Evolutionary conservation across 2,329 filamentous ascomycete species (phyloP), one percentile per base, ranked within the genome.

Genomic region (Penicillium italicum): DNA sequence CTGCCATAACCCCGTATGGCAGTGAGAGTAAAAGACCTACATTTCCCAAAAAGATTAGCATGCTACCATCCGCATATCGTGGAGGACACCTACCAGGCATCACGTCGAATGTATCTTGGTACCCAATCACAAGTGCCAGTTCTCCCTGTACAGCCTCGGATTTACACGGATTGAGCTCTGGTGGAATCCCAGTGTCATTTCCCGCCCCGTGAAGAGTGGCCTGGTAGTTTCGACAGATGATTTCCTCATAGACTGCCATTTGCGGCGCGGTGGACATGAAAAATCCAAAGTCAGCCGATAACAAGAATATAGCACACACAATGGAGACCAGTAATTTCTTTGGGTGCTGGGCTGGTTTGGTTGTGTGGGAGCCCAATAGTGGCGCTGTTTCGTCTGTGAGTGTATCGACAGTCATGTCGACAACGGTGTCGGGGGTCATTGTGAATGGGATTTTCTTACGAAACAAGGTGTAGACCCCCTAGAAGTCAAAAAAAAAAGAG

Each of bases 91-190:
- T 58, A 62, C 66, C 55, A 24, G 67, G 66, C 18, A 70, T 26
- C 7, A 60, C 52, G 20, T 62, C 62, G 22, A 65, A 59, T 6
- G 62, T 68, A 28, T 66, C 62, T 46, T 69, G 68, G 53, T 66
- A 69, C 2, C 69, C 69, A 14, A 61, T 57, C 5, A 72, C 42
- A 12, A 71, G 43, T 11, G 69, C 69, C 41, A 71, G 43, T 47
- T 72, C 68, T 16, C 58, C 65, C 44, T 72, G 69, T 14, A 72
- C 67, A 14, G 53, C 52, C 24, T 68, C 68, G 6, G 68, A 65
- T 61, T 72, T 71, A 43, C 69, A 72, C 14, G 57, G 61, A 33
- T 65, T 50, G 18, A 12, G 11, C 18, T 26, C 42, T 16, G 44
- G 20, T 4, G 36, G 40, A 10, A 22, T 24, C 11, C 28, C 20